Evolutionary conservation across 768 basidiomycete species (phyloP).

Genomic region (Fomitopsis serialis): DNA sequence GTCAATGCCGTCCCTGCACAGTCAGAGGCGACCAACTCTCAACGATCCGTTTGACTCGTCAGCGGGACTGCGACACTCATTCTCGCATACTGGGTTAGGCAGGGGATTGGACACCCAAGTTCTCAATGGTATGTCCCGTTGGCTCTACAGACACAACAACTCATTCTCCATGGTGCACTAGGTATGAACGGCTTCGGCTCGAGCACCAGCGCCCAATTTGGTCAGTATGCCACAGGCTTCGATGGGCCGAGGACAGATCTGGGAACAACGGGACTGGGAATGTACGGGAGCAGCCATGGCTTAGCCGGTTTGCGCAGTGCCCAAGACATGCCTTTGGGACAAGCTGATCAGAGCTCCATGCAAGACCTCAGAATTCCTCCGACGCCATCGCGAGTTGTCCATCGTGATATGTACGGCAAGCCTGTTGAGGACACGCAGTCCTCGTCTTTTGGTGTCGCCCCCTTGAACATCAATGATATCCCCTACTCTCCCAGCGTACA

Average conservation of each 20-base stretch:
- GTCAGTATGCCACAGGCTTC: neutral
- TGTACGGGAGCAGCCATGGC: neutral
- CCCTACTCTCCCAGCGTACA: neutral
- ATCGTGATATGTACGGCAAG: slow-evolving; percentile 15
- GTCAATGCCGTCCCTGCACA: neutral
- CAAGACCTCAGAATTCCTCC: slow-evolving; percentile 8
- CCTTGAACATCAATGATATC: neutral
- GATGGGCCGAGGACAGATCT: neutral
- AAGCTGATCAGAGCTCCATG: slow-evolving; percentile 11
- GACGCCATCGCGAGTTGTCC: slow-evolving; percentile 12
- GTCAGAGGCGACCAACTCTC: slow-evolving; percentile 25
- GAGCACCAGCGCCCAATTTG: neutral
- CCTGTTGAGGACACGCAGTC: neutral
- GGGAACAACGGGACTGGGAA: neutral
- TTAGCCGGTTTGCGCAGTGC: neutral
- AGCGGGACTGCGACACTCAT: neutral
- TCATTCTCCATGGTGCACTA: neutral
- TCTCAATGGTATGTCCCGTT: slow-evolving; percentile 21
- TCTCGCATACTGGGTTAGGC: slow-evolving; percentile 6
- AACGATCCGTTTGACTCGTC: slow-evolving; percentile 36
- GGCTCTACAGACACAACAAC: neutral
- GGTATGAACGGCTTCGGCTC: neutral
- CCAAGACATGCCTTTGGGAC: slow-evolving; percentile 2
- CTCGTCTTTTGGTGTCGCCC: neutral
- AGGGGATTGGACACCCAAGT: slow-evolving; percentile 33